A percentile compares a stretch with the other conserved stretches of the same genome.
Conservation (phyloP, 345 rosid genomes). For the Bruguiera gymnorhiza region DNA sequence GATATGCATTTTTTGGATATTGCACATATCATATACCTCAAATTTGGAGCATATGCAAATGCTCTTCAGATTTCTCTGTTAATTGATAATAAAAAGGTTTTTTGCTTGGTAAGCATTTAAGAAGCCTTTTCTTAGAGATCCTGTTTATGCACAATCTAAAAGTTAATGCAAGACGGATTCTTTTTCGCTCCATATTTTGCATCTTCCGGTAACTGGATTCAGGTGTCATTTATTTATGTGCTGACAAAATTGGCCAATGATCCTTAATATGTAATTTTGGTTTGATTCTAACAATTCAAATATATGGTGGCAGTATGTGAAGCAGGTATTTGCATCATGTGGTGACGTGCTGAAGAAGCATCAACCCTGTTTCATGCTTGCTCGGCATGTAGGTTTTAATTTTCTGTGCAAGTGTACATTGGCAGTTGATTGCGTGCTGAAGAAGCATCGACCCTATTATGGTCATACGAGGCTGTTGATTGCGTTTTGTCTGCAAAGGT, state of each 20-base stretch:
- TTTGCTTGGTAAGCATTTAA: conserved; percentile 6
- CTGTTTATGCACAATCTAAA: background rate
- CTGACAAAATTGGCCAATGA: background rate
- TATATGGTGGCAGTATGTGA: conserved; percentile 56
- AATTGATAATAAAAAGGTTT: conserved; percentile 79
- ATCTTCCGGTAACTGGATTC: background rate
- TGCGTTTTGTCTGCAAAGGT: no score
- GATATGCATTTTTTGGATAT: conserved; percentile 68
- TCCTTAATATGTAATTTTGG: background rate
- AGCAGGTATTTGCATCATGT: conserved; percentile 73
- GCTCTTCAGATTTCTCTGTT: conserved; percentile 81
- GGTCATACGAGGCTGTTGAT: no score
- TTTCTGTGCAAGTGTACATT: background rate
- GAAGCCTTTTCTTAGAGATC: background rate
- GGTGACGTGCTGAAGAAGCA: conserved; percentile 56
- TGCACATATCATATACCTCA: conserved; percentile 71
- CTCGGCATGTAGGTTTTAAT: conserved; percentile 71
- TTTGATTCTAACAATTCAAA: conserved; percentile 1
- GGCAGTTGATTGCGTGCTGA: no score
- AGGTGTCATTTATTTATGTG: background rate
- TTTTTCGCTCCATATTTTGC: background rate
- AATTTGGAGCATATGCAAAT: conserved; percentile 62
- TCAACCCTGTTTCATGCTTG: conserved; percentile 84
- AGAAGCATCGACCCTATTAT: no score
- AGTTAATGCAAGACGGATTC: background rate